Percentiles rank a stretch among this genome's conserved stretches.
Conservation (phyloP, 2,329 filamentous ascomycete genomes). For the Neonectria magnoliae region DNA sequence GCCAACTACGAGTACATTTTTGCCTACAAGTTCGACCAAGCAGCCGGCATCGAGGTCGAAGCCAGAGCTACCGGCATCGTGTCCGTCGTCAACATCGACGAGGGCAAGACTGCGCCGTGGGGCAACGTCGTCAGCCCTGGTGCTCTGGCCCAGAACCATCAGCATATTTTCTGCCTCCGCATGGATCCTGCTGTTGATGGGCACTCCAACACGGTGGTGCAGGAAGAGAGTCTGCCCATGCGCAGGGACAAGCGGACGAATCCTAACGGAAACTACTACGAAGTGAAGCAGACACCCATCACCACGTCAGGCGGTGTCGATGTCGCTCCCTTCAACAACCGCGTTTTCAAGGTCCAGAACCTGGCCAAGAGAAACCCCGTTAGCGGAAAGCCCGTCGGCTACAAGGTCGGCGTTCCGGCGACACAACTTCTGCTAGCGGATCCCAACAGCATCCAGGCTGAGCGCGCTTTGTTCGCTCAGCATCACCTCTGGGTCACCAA, state of each 20-base stretch:
- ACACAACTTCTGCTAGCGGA: constrained; percentile 55
- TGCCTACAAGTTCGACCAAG: constrained; percentile 61
- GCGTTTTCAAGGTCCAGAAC: constrained; percentile 63
- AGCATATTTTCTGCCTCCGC: constrained; percentile 71
- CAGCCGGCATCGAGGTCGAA: constrained; percentile 52
- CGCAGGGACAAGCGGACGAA: constrained; percentile 55
- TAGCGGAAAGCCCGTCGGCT: constrained; percentile 58
- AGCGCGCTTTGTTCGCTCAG: constrained; percentile 53
- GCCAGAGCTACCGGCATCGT: constrained; percentile 55
- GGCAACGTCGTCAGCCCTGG: constrained; percentile 70
- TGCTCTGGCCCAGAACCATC: constrained; percentile 71
- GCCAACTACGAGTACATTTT: constrained; percentile 69
- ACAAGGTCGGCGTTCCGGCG: constrained; percentile 55
- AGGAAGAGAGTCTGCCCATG: constrained; percentile 55
- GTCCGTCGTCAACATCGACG: constrained; percentile 57
- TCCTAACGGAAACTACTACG: constrained; percentile 58
- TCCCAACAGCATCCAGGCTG: constrained; percentile 51
- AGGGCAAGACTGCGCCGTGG: constrained; percentile 64
- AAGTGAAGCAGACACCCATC: constrained; percentile 57
- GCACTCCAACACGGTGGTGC: constrained; percentile 62
- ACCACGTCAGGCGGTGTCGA: constrained; percentile 58
- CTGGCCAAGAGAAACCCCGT: constrained; percentile 52
- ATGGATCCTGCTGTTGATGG: constrained; percentile 73
- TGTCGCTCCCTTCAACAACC: constrained; percentile 59
- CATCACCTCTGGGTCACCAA: constrained; percentile 60